Base-by-base conservation (phyloP, 345 rosid genomes). In the Eutrema heterophyllum region DNA sequence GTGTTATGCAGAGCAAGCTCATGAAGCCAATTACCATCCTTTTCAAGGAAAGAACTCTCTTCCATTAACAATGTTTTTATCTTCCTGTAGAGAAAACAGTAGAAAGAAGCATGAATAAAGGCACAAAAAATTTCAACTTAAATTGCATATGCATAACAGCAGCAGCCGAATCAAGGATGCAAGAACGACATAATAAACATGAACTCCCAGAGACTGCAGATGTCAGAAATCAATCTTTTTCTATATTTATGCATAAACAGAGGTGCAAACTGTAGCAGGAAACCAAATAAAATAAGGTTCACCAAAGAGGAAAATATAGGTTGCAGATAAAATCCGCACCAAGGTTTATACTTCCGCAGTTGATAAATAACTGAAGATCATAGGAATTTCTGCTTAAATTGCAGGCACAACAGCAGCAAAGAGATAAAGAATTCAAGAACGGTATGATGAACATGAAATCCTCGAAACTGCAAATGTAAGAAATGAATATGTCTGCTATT, bases 21-120 rank as follows among this genome's bases (percentile, higher is more conserved):
- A 51, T 90, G 94, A 60, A 95, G 91, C 99, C 99, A 96, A 0
- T 74, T 63, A 44, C 97, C 97, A 70, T 92, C 98, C 6, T 54
- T 86, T 81, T 90, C 94, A 35, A 4, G 0, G 64, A 90, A 84
- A 44, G 80, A 33, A 73, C 96, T 90, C 82, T 92, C 99, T 75
- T 96, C 99, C 86, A 96, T 73, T 72, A 86, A 82, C 68, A 96
- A 83, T 15, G 91, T 87, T 71, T 69, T 86, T 70, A 96, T 68
- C 48, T 83, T 87, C 88, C 99, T 96, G 89, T 35, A 38, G 36
- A 73, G 36, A 71, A 52, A 50, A 66, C 21, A 71, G 12, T 57
- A 77, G 46, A 35, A 35, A 64, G 4, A 18, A 43, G 6, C 46
- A 53, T 14, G 33, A 75, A 58, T 10, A 29, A 51, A 70, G 55